These are phyloP conservation scores for Albizia julibrissin DNA, from an alignment of 306 rosid genomes.

Conservation along the genomic window DNA sequence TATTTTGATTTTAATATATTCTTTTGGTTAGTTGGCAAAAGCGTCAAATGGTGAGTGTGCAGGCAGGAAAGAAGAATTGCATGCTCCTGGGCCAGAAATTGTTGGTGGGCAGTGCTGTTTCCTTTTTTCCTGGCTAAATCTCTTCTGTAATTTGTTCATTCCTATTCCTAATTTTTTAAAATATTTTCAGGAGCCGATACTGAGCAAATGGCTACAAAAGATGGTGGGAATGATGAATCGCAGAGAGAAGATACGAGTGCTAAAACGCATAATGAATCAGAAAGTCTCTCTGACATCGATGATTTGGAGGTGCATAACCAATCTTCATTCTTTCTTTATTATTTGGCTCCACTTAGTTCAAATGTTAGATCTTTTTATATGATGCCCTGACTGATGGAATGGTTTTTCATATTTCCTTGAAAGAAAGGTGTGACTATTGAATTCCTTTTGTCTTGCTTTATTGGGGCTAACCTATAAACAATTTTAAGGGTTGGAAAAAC, in stretches of 20 bases:
- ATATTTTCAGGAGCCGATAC: slow-evolving; percentile 32
- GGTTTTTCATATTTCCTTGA: not conserved
- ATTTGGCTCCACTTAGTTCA: not conserved
- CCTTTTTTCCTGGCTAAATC: not conserved
- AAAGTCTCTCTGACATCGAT: slow-evolving; percentile 64
- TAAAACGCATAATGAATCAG: slow-evolving; percentile 46
- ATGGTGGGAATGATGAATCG: slow-evolving; percentile 27
- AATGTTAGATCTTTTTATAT: not conserved
- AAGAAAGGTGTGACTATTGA: not conserved
- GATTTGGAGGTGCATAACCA: slow-evolving; percentile 52
- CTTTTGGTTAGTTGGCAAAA: slow-evolving; percentile 35
- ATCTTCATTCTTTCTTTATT: slow-evolving; percentile 11
- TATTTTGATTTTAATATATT: slow-evolving; percentile 9
- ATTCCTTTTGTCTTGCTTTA: not conserved
- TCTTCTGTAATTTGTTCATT: slow-evolving; percentile 18
- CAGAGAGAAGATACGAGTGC: slow-evolving; percentile 31
- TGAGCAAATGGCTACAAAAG: slow-evolving; percentile 26
- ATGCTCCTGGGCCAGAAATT: slow-evolving; percentile 30
- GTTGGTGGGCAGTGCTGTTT: slow-evolving; percentile 25
- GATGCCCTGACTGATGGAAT: not conserved
- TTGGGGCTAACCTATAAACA: not conserved
- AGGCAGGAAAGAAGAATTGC: slow-evolving; percentile 26
- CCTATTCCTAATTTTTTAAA: slow-evolving; percentile 17
- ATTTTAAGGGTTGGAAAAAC: not conserved
- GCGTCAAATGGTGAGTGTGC: slow-evolving; percentile 31